These are phyloP conservation scores for Pseudogymnoascus sp. DNA, from an alignment of 2,329 filamentous ascomycete genomes.

Conservation along the genomic window DNA sequence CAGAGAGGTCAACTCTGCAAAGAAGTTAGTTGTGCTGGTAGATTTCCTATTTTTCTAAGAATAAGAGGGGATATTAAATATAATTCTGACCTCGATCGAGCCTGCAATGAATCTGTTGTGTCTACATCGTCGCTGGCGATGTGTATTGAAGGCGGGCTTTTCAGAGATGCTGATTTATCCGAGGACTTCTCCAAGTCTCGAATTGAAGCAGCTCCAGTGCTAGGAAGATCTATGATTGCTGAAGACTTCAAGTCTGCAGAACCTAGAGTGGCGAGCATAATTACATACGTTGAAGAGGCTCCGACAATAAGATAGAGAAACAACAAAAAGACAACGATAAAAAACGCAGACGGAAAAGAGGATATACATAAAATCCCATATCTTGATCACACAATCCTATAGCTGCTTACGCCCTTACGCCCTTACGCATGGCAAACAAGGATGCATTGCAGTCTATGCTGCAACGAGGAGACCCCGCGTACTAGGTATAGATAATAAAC, in stretches of 20 bases:
- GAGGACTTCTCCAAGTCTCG: not conserved
- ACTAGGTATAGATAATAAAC: not conserved
- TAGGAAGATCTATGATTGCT: not conserved
- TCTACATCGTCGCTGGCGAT: not conserved
- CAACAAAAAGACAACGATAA: not conserved
- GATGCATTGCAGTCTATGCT: not conserved
- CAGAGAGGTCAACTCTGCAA: conserved; percentile 8
- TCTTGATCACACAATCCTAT: not conserved
- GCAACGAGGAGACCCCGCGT: not conserved
- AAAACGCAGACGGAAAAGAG: not conserved
- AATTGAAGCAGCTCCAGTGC: not conserved
- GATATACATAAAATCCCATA: not conserved
- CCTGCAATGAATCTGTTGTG: not conserved
- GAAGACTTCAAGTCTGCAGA: not conserved
- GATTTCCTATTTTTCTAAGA: not conserved
- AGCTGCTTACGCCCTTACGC: not conserved
- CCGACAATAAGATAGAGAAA: not conserved
- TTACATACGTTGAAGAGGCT: not conserved
- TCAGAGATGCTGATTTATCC: not conserved
- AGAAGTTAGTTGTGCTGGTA: not conserved
- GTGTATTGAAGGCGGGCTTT: not conserved
- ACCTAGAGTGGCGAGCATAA: not conserved
- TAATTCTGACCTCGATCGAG: not conserved
- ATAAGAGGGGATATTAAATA: not conserved
- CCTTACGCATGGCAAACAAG: not conserved